Percentiles rank a stretch among this genome's conserved stretches.
These are phyloP conservation scores for Takashimella koratensis DNA, from an alignment of 1,284 basidiomycete species.

Conservation along the genomic window DNA sequence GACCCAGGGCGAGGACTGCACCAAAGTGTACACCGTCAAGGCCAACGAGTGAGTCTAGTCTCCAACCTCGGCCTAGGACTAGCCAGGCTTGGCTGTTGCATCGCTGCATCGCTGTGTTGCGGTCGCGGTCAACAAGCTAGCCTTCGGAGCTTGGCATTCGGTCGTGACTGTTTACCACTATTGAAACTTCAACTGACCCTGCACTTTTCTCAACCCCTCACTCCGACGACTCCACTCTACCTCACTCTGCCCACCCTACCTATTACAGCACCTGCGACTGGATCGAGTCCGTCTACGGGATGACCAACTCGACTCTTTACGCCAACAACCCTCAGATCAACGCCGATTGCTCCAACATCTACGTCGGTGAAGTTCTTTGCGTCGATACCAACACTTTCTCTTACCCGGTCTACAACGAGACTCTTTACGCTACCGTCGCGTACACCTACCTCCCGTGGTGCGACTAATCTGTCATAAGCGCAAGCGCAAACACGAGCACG, in stretches of 20 bases:
- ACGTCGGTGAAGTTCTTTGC: slow-evolving; percentile 51
- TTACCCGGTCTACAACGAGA: slow-evolving; percentile 42
- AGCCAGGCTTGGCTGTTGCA: not conserved
- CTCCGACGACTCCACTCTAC: not conserved
- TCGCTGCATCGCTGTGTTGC: not conserved
- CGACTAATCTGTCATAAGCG: too few relatives aligned
- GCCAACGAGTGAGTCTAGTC: slow-evolving; percentile 28
- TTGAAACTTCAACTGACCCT: too few relatives aligned
- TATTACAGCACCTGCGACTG: slow-evolving; percentile 37
- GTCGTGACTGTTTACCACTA: too few relatives aligned
- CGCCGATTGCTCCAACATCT: slow-evolving; percentile 47
- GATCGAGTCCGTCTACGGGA: slow-evolving; percentile 39
- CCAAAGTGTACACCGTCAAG: slow-evolving; percentile 46
- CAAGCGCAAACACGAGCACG: too few relatives aligned
- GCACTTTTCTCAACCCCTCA: too few relatives aligned
- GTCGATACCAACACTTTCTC: slow-evolving; percentile 40
- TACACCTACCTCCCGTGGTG: slow-evolving; percentile 43
- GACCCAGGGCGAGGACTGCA: slow-evolving; percentile 43
- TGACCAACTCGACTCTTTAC: slow-evolving; percentile 41
- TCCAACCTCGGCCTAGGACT: not conserved
- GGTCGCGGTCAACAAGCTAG: too few relatives aligned
- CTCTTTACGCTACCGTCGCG: slow-evolving; percentile 39
- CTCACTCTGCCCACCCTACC: slow-evolving; percentile 4
- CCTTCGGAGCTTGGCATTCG: too few relatives aligned
- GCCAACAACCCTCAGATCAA: slow-evolving; percentile 51